Percentiles rank a stretch among this genome's conserved stretches.
These are phyloP conservation scores for Daldinia vernicosa DNA, from an alignment of 495 filamentous ascomycete species.

Conservation along the genomic window DNA sequence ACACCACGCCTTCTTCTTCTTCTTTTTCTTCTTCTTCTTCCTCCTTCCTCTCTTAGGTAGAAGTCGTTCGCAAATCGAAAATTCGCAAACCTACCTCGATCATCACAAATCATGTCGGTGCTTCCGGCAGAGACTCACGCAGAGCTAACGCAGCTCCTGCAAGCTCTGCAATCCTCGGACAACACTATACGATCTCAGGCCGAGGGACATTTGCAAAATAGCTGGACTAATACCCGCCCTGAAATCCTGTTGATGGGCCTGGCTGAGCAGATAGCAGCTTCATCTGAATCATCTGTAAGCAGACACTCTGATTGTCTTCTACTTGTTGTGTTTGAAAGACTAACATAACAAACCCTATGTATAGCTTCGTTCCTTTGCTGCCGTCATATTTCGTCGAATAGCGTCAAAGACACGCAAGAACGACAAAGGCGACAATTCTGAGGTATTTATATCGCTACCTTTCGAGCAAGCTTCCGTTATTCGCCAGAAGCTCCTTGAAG, in stretches of 20 bases:
- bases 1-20: not conserved
- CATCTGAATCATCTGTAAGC: conserved; percentile 74
- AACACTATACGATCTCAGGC: conserved; percentile 84
- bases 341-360: conserved; percentile 17
- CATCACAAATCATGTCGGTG: conserved; percentile 72
- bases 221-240: conserved; percentile 83
- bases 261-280: conserved; percentile 84
- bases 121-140: conserved; percentile 81
- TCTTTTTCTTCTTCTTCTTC: not conserved
- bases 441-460: conserved; percentile 81
- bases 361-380: conserved; percentile 76
- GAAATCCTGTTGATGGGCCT: conserved; percentile 92
- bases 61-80: conserved; percentile 1
- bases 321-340: not conserved
- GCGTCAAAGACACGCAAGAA: conserved; percentile 85
- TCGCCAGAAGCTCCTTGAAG: conserved; percentile 79
- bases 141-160: conserved; percentile 84
- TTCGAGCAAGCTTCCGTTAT: conserved; percentile 78
- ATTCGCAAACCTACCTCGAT: conserved; percentile 22
- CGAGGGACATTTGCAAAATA: conserved; percentile 86
- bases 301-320: conserved; percentile 7
- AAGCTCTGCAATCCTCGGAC: conserved; percentile 87
- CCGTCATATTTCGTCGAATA: conserved; percentile 94
- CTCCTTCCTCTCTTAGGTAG: conserved; percentile 5
- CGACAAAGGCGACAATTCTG: conserved; percentile 72